phyloP scores from a whole-genome alignment of 768 basidiomycete genomes.

The Piloderma croceum region DNA sequence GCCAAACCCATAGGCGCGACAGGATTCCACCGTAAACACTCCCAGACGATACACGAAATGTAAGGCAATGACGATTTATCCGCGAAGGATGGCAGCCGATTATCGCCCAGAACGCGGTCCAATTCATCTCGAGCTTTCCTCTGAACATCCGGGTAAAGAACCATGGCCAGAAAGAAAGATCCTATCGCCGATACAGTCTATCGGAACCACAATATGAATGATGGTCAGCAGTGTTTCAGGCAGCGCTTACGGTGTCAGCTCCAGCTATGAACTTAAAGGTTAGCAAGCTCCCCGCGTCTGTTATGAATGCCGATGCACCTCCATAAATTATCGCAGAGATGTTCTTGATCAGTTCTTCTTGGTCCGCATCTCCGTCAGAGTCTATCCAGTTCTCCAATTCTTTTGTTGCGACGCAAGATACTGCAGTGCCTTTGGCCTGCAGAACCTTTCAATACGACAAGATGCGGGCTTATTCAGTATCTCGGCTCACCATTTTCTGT shows the following conservation, averaged over 20 bases:
- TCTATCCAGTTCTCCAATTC: not conserved
- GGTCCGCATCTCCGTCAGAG: too few relatives aligned
- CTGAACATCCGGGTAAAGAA: conserved; percentile 6
- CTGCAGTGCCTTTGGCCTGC: not conserved
- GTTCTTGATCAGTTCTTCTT: too few relatives aligned
- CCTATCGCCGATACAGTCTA: not conserved
- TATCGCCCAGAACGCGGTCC: conserved; percentile 5
- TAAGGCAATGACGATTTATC: conserved; percentile 13
- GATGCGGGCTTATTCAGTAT: not conserved
- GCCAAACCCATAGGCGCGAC: conserved; percentile 14
- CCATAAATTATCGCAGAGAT: not conserved
- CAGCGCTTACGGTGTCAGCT: not conserved
- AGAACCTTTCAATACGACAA: not conserved
- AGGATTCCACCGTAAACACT: conserved; percentile 9
- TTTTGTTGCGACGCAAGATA: not conserved
- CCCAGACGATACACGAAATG: conserved; percentile 10
- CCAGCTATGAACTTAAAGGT: not conserved
- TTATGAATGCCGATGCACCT: not conserved
- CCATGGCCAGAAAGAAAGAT: conserved; percentile 6
- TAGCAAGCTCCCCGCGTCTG: not conserved
- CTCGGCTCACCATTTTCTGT: conserved; percentile 1
- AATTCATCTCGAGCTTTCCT: conserved; percentile 5
- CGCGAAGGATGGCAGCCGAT: conserved; percentile 11
- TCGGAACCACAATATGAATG: not conserved
- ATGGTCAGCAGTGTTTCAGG: not conserved